phyloP scores from a whole-genome alignment of 108 stramenopile genomes.

The Fragilaria crotonensis region DNA sequence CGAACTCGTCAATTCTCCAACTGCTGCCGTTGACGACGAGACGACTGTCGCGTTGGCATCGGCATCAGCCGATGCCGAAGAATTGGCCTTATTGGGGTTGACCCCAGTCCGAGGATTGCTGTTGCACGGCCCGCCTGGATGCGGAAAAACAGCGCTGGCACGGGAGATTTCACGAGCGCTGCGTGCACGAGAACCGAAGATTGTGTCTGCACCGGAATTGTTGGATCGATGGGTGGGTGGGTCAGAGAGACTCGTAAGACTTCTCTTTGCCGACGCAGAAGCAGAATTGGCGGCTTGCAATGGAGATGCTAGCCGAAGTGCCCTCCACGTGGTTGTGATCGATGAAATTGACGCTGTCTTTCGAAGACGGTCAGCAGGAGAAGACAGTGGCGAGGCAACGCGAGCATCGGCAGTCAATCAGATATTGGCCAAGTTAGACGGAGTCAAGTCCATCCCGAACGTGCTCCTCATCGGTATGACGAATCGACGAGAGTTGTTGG shows the following conservation, averaged over 20 bases:
- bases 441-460: conserved; percentile 68
- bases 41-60: conserved; percentile 17
- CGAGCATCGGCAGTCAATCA: conserved; percentile 75
- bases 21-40: conserved; percentile 20
- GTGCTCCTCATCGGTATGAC: conserved; percentile 81
- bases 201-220: conserved; percentile 91
- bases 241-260: conserved; percentile 84
- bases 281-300: conserved; percentile 56
- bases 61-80: conserved; percentile 52
- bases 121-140: conserved; percentile 80
- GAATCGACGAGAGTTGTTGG: conserved; percentile 70
- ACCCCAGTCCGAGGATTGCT: conserved; percentile 76
- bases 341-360: conserved; percentile 86
- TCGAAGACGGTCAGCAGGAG: conserved; percentile 46
- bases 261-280: conserved; percentile 92
- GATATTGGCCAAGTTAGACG: conserved; percentile 77
- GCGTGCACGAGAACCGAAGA: conserved; percentile 85
- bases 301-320: conserved; percentile 46
- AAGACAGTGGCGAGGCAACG: conserved; percentile 57
- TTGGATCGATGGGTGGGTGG: conserved; percentile 98
- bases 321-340: conserved; percentile 74
- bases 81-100: conserved; percentile 69
- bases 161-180: conserved; percentile 85
- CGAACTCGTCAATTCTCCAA: neutral
- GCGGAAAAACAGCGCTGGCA: conserved; percentile 78